Evolutionary conservation across 495 filamentous ascomycete species (phyloP).

Genomic region (Penicillium crystallinum): DNA sequence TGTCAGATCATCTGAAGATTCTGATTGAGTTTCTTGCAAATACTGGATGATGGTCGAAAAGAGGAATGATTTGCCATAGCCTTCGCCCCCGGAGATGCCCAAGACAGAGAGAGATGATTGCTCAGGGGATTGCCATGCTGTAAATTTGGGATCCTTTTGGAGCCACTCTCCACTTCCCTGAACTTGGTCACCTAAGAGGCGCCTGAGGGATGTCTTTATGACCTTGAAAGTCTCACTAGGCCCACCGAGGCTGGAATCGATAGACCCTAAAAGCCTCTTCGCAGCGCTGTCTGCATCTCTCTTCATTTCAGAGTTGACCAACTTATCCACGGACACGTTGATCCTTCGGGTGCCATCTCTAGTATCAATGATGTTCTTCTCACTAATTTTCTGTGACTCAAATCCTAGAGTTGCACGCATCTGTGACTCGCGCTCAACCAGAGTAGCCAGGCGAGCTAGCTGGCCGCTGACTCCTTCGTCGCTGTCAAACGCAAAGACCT

Average conservation of each 20-base stretch:
- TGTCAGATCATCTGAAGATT: constrained; percentile 5
- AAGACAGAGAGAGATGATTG: constrained; percentile 3
- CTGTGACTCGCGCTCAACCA: constrained; percentile 21
- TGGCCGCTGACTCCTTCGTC: constrained; percentile 24
- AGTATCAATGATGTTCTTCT: constrained; percentile 9
- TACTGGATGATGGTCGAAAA: constrained; percentile 8
- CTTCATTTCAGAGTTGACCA: constrained; percentile 11
- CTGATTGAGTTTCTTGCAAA: constrained; percentile 2
- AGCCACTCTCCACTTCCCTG: constrained; percentile 15
- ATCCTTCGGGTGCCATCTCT: constrained; percentile 14
- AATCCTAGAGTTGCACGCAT: constrained; percentile 21
- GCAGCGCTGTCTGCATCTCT: constrained; percentile 10
- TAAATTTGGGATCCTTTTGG: constrained; percentile 4
- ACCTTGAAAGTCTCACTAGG: constrained; percentile 10
- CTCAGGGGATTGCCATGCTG: not conserved
- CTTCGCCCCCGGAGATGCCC: constrained; percentile 14
- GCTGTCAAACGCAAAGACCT: constrained; percentile 21
- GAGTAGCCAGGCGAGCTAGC: constrained; percentile 9
- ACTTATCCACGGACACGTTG: constrained; percentile 9
- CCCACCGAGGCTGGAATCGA: constrained; percentile 11
- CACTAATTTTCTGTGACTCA: constrained; percentile 16
- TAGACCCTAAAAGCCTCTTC: constrained; percentile 1
- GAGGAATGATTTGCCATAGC: constrained; percentile 18
- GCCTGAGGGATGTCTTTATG: constrained; percentile 1
- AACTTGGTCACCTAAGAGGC: constrained; percentile 5